These are phyloP conservation scores for Claviceps sp. DNA, from an alignment of 2,329 filamentous ascomycete genomes.

Conservation along the genomic window DNA sequence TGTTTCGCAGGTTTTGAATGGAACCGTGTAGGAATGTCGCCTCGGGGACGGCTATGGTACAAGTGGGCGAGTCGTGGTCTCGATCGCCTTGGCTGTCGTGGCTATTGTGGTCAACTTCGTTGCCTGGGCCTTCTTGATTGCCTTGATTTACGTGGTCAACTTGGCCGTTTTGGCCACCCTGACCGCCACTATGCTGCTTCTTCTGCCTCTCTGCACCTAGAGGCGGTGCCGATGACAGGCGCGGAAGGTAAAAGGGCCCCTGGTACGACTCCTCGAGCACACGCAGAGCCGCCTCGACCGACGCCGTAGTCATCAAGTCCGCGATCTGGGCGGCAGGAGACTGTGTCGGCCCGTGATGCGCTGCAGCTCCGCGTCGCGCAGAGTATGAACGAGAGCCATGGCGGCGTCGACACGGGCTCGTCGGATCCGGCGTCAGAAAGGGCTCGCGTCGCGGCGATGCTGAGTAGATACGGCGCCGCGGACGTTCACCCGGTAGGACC, in stretches of 20 bases:
- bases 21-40: constrained; percentile 38
- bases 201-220: not conserved
- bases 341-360: constrained; percentile 18
- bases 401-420: not conserved
- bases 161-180: no score
- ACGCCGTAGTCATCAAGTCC: constrained; percentile 38
- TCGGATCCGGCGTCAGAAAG: constrained; percentile 39
- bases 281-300: constrained; percentile 30
- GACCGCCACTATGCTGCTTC: no score
- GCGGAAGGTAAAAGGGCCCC: constrained; percentile 35
- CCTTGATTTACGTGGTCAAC: not conserved
- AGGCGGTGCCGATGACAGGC: constrained; percentile 12
- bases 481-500: constrained; percentile 25
- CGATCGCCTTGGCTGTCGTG: not conserved
- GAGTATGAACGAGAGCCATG: not conserved
- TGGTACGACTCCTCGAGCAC: constrained; percentile 19
- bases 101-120: not conserved
- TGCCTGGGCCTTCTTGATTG: not conserved
- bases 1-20: constrained; percentile 26
- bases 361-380: not conserved
- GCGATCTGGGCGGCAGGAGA: constrained; percentile 35
- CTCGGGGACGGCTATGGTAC: constrained; percentile 14
- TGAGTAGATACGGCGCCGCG: constrained; percentile 31
- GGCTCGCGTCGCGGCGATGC: constrained; percentile 28
- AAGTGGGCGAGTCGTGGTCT: not conserved